Base-by-base conservation (phyloP, 2,329 filamentous ascomycete species). In the Ophiostoma tasmaniense region DNA sequence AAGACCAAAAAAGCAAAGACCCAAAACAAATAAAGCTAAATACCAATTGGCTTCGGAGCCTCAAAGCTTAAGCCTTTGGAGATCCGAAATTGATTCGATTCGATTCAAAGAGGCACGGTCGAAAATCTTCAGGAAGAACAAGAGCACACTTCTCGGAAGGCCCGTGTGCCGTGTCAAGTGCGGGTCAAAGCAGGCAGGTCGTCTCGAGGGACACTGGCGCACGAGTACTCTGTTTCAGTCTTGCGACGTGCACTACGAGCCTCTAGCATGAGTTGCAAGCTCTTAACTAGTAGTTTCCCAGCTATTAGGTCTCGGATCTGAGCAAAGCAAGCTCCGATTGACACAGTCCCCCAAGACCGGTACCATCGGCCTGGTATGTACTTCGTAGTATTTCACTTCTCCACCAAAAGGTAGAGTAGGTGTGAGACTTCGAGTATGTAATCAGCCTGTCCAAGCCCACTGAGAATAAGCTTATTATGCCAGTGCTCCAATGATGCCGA, bases 111-210 rank as follows among this genome's bases (percentile, higher is more conserved):
- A 13, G 17, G 20, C 20, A 17, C 42, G 42, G 42, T 7, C 42
- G n/a, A n/a, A 45, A 45, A 20, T 82, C n/a, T 10, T 25, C 1
- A 13, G n/a, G 25, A 17, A 22, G 50, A 25, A 22, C 22, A 25
- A 11, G 25, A 1, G 25, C 37, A n/a, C 2, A 14, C 3, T 14
- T 55, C n/a, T 55, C 42, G 7, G 50, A 17, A 55, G 45, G n/a
- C 10, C 50, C 50, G 50, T 55, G 50, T 25, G 22, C 50, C 50
- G 50, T 55, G 50, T 55, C 50, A 55, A 55, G 50, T 55, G 50
- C 22, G 50, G 50, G 22, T 25, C 50, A 14, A 25, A 25, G 6
- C 45, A n/a, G 2, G 22, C 50, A 55, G 14, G n/a, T 25, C 50
- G 50, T 22, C 50, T 25, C 13, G 42, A 20, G 50, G 50, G 22